Base-by-base conservation (phyloP, 106 monocot genomes). In the Phalaenopsis aphrodite region DNA sequence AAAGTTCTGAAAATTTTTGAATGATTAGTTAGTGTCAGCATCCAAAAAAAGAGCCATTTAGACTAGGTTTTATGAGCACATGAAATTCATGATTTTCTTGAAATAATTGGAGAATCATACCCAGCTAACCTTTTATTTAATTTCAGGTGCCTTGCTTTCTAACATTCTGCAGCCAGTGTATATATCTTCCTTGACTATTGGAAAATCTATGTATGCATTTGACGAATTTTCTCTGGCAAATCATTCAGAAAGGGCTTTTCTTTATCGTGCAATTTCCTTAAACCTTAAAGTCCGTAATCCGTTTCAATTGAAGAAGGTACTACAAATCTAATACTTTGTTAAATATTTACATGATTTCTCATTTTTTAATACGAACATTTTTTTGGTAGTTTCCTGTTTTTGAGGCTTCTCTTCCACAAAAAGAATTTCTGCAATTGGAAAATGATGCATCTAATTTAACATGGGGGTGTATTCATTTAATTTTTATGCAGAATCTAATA, bases 81-180 rank as follows among this genome's bases (percentile, higher is more conserved):
- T 61, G n/a, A 61, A 61, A 61, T 61, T 61, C 19, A n/a, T 61
- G 18, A 61, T 52, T 52, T 52, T 52, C 61, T 61, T 5, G 5
- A 61, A 58, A 21, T 21, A 61, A 5, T 21, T 61, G 21, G 10
- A 23, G 21, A 61, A 61, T 3, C 52, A 52, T 52, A 52, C 12
- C 14, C 52, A 12, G 52, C 12, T 1, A 52, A 52, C 52, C 52
- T 52, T 30, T 30, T 15, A 52, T 52, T 52, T 52, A 14, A 12
- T 52, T 52, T 52, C 85, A 97, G 94, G 98, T 87, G 94, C 91
- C 77, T 82, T 99, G 81, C 89, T 94, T 84, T 94, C 87, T 64
- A 84, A 87, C 47, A 77, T 91, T 66, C 71, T 99, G 81, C 81
- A 88, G 81, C 94, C 94, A 19, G 81, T 94, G 21, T 94, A 92